Conservation (phyloP, 2,329 filamentous ascomycete species). For the Colletotrichum eremochloae region DNA sequence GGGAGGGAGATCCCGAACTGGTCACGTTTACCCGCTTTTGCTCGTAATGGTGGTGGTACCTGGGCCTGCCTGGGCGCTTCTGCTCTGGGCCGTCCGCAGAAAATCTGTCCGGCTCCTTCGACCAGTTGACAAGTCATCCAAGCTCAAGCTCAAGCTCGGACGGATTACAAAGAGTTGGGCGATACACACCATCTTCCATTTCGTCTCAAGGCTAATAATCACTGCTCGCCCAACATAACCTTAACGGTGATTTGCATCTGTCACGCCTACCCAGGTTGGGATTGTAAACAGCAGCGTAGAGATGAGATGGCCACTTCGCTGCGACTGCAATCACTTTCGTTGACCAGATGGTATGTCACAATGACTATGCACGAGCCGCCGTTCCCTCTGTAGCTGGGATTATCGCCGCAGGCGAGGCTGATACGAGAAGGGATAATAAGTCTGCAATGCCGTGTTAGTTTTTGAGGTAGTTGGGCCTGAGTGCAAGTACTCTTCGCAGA, state of each 20-base stretch:
- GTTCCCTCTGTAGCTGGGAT: background rate
- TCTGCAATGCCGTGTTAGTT: conserved; percentile 2
- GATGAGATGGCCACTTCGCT: background rate
- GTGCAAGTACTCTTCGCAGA: background rate
- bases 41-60: background rate
- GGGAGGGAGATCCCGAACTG: conserved; percentile 20
- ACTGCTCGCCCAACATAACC: background rate
- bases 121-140: background rate
- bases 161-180: conserved; percentile 1
- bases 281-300: background rate
- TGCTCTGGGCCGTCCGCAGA: background rate
- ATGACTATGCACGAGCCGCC: background rate
- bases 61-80: background rate
- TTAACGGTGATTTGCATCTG: background rate
- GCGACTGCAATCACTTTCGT: background rate
- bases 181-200: background rate
- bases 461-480: background rate
- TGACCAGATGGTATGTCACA: background rate
- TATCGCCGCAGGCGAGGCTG: background rate
- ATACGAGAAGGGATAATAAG: background rate
- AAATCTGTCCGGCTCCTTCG: background rate
- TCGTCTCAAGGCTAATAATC: conserved; percentile 8
- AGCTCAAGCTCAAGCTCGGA: background rate
- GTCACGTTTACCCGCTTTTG: background rate
- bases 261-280: background rate